phyloP scores from a whole-genome alignment of 129 eudicot genomes.

The Escallonia rubra region DNA sequence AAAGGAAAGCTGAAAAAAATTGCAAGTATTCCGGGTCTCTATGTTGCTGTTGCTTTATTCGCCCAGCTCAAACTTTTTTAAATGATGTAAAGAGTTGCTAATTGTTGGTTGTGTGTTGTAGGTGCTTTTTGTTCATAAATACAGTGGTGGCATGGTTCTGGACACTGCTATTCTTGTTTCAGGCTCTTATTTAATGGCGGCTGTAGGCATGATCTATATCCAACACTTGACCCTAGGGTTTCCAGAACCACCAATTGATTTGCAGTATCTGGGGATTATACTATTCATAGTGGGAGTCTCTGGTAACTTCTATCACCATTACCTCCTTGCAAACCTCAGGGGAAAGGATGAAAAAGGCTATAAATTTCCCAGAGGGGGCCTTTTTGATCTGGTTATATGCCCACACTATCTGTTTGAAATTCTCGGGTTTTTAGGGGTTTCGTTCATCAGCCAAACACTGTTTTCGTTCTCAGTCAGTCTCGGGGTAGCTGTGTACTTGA shows the following conservation, averaged over 20 bases:
- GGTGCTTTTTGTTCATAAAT: constrained; percentile 72
- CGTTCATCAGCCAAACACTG: constrained; percentile 49
- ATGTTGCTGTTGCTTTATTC: too few species aligned
- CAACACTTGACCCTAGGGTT: constrained; percentile 34
- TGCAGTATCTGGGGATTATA: constrained; percentile 35
- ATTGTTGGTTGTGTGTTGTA: constrained; percentile 2
- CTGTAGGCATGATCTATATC: constrained; percentile 32
- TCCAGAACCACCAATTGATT: constrained; percentile 45
- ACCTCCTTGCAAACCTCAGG: constrained; percentile 47
- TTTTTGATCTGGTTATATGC: constrained; percentile 61
- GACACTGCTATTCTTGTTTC: constrained; percentile 28
- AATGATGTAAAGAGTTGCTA: not conserved
- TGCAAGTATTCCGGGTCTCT: too few species aligned
- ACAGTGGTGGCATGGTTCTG: constrained; percentile 43
- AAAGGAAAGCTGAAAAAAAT: too few species aligned
- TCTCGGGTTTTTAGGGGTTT: constrained; percentile 45
- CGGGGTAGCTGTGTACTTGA: constrained; percentile 36
- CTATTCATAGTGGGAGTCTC: constrained; percentile 44
- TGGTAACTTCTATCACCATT: constrained; percentile 75
- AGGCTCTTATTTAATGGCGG: constrained; percentile 20
- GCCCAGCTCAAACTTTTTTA: too few species aligned
- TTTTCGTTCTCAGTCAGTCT: constrained; percentile 24
- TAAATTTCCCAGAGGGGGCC: constrained; percentile 68
- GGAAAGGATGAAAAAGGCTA: constrained; percentile 38
- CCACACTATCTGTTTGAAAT: constrained; percentile 74